Conservation (phyloP, 83 land plant species). For the Isoetes engelmannii region DNA sequence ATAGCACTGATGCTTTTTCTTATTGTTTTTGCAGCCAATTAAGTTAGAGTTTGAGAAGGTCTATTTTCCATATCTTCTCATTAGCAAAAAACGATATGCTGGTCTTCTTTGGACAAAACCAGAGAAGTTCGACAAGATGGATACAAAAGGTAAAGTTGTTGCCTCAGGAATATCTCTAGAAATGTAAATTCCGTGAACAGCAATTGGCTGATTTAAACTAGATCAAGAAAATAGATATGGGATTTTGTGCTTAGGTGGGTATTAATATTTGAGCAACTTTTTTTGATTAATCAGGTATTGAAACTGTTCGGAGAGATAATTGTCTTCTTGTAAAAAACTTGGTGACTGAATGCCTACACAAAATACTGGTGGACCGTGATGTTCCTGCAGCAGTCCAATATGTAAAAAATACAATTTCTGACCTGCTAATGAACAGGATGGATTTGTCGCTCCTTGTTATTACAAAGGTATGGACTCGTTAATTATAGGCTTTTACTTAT, state of each 20-base stretch:
- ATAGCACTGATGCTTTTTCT: neutral
- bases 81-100: slow-evolving; percentile 98
- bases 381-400: slow-evolving; percentile 86
- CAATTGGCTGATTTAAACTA: neutral
- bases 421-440: slow-evolving; percentile 95
- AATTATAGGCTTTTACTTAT: neutral
- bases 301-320: slow-evolving; percentile 96
- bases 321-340: slow-evolving; percentile 91
- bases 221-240: neutral
- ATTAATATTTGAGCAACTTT: neutral
- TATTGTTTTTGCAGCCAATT: slow-evolving; percentile 62
- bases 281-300: slow-evolving; percentile 59
- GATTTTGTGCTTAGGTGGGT: neutral
- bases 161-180: no score
- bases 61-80: slow-evolving; percentile 86
- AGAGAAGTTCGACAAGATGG: slow-evolving; percentile 91
- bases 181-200: neutral
- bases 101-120: slow-evolving; percentile 90
- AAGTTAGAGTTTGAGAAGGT: slow-evolving; percentile 98
- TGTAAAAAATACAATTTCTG: slow-evolving; percentile 87
- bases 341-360: slow-evolving; percentile 87
- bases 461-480: slow-evolving; percentile 55
- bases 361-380: slow-evolving; percentile 83
- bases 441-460: slow-evolving; percentile 97
- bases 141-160: slow-evolving; percentile 68